phyloP scores from a whole-genome alignment of 441 rosid species.

The Gossypium gossypioides region DNA sequence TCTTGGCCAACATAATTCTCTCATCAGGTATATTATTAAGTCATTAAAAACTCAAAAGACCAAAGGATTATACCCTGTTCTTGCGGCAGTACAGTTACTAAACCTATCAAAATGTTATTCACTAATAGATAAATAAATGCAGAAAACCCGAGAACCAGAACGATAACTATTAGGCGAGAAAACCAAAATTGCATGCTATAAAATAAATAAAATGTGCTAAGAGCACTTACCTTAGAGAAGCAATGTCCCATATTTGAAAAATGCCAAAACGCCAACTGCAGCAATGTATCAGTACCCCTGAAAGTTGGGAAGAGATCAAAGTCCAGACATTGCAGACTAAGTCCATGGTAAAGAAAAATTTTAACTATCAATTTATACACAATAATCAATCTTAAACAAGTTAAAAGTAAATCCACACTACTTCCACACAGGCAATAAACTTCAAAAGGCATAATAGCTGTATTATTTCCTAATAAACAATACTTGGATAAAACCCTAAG shows the following conservation, averaged over 20 bases:
- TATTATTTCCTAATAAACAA: background rate
- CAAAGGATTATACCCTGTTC: background rate
- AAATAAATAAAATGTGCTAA: background rate
- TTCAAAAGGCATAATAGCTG: background rate
- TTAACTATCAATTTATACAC: background rate
- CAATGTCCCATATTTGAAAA: constrained; percentile 32
- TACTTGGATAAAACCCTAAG: background rate
- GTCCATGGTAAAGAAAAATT: background rate
- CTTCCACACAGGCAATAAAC: background rate
- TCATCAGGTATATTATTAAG: background rate
- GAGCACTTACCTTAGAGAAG: constrained; percentile 24
- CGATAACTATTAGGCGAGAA: background rate
- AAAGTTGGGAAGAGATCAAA: constrained; percentile 1
- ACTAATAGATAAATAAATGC: background rate
- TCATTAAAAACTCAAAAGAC: background rate
- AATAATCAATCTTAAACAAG: background rate
- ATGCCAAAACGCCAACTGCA: background rate
- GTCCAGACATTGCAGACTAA: background rate
- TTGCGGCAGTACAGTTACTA: background rate
- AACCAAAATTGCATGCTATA: background rate
- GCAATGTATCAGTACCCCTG: constrained; percentile 10
- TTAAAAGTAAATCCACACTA: background rate
- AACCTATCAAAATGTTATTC: background rate
- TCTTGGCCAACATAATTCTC: background rate
- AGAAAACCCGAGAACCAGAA: background rate